Percentiles rank a stretch among this genome's conserved stretches.
Conservation (phyloP, 257 asterid genomes). For the Pogostemon cablin region DNA sequence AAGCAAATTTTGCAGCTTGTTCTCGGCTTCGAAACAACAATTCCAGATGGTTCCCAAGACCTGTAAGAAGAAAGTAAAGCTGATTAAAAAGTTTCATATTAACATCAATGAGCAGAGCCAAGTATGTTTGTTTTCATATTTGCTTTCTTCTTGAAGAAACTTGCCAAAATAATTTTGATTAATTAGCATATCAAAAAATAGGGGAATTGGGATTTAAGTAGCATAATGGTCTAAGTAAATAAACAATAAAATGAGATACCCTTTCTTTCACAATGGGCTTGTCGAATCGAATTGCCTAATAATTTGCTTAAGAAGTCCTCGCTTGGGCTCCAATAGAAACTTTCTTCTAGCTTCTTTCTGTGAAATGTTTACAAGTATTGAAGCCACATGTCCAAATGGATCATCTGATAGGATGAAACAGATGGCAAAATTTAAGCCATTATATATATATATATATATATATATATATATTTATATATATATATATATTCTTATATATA, state of each 20-base stretch:
- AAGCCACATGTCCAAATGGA: conserved; percentile 71
- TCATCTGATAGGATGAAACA: conserved; percentile 30
- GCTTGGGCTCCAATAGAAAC: conserved; percentile 79
- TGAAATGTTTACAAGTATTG: conserved; percentile 49
- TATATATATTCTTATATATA: background rate
- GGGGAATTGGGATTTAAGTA: too few species aligned
- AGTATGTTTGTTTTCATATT: too few species aligned
- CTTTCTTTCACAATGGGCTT: conserved; percentile 73
- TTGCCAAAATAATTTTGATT: too few species aligned
- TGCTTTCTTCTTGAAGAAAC: background rate
- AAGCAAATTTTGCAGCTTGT: conserved; percentile 75
- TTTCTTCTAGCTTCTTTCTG: conserved; percentile 74
- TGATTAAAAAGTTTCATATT: background rate
- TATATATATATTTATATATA: too few species aligned
- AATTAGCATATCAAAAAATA: too few species aligned
- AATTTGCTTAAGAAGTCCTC: conserved; percentile 85
- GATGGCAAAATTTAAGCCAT: too few species aligned
- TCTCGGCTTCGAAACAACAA: conserved; percentile 93
- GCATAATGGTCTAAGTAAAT: too few species aligned
- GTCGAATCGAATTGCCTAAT: conserved; percentile 75
- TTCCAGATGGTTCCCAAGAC: conserved; percentile 81
- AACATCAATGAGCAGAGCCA: background rate
- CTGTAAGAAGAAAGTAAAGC: conserved; percentile 31
- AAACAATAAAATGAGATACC: conserved; percentile 4
- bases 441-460: too few species aligned